Conservation (phyloP, 106 monocot genomes). For the Narthecium ossifragum region DNA sequence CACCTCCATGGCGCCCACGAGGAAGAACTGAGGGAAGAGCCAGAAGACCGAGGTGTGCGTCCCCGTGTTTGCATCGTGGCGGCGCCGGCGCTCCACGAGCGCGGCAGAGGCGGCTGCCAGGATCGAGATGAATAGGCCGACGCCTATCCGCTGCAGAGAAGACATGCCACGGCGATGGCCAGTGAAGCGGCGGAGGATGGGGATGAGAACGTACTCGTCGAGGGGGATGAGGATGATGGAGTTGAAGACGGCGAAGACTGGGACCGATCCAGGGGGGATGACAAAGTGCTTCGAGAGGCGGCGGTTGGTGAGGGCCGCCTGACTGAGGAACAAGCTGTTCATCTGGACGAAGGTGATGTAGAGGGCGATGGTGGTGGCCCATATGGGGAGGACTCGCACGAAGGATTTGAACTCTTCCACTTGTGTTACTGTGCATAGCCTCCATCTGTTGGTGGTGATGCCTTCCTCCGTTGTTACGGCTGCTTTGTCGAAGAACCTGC, state of each 20-base stretch:
- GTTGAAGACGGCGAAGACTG: slow-evolving; percentile 32
- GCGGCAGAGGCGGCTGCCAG: slow-evolving; percentile 23
- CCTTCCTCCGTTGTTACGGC: background rate
- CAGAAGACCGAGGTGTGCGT: slow-evolving; percentile 26
- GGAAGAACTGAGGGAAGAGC: slow-evolving; percentile 52
- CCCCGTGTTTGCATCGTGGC: background rate
- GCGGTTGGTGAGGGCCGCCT: slow-evolving; percentile 41
- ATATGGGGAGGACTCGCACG: slow-evolving; percentile 43
- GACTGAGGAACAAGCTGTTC: slow-evolving; percentile 41
- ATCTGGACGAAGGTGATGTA: slow-evolving; percentile 38
- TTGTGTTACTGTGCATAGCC: slow-evolving; percentile 44
- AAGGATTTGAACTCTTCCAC: slow-evolving; percentile 61
- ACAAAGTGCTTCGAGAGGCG: slow-evolving; percentile 9
- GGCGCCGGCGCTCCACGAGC: slow-evolving; percentile 20
- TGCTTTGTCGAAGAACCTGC: slow-evolving; percentile 21
- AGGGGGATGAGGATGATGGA: slow-evolving; percentile 30
- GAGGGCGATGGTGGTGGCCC: slow-evolving; percentile 44
- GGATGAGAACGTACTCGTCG: slow-evolving; percentile 29
- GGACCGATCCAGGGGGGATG: slow-evolving; percentile 33
- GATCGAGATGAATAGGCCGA: slow-evolving; percentile 37
- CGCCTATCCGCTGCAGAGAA: slow-evolving; percentile 40
- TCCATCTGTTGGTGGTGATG: slow-evolving; percentile 20
- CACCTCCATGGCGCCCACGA: slow-evolving; percentile 33
- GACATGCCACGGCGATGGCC: slow-evolving; percentile 30
- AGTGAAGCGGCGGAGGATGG: slow-evolving; percentile 26